Evolutionary conservation across 768 basidiomycete genomes (phyloP), one percentile per base, ranked within the genome.

Genomic region (Leucocoprinus birnbaumii): DNA sequence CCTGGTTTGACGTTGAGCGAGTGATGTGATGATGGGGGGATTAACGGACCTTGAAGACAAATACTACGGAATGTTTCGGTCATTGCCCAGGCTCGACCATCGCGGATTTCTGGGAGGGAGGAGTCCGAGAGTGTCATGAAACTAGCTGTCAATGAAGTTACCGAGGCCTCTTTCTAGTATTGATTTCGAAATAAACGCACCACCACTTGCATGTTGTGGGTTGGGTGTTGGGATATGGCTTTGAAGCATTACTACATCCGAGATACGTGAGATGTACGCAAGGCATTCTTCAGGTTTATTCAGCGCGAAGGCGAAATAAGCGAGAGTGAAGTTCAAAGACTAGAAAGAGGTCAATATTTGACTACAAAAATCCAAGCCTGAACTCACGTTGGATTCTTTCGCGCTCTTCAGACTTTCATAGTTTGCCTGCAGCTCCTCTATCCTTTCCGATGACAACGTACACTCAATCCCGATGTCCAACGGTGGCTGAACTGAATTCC

Each of bases 281-380:
- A 95, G 70, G 55, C 89, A 92, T 53, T 83, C 80, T 2, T 74
- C 67, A 16, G 85, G 85, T 22, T 80, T 75, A 24, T 85, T 83
- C 6, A 92, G 68, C 0, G 92, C 90, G 67, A 90, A 92, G 3
- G 86, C 84, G 63, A 89, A 88, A 68, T 91, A 92, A 2, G 90
- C 91, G 47, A 91, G 72, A 0, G 82, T 78, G 55, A 91, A 76
- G 58, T 79, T 73, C 14, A 89, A 73, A 10, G 85, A 84, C 91
- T 94, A 61, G 10, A 47, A 31, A 16, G 6, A 46, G 40, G 56
- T 59, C 37, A 61, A 51, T n/a, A 3, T 14, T 10, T 25, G 16
- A 3, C 25, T 3, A 13, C 10, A 31, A n/a, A 21, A 34, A n/a
- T 18, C 16, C 16, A 46, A 53, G 46, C 34, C 26, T 21, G 40